Evolutionary conservation across 257 asterid genomes (phyloP).

Genomic region (Solanum chmielewskii): DNA sequence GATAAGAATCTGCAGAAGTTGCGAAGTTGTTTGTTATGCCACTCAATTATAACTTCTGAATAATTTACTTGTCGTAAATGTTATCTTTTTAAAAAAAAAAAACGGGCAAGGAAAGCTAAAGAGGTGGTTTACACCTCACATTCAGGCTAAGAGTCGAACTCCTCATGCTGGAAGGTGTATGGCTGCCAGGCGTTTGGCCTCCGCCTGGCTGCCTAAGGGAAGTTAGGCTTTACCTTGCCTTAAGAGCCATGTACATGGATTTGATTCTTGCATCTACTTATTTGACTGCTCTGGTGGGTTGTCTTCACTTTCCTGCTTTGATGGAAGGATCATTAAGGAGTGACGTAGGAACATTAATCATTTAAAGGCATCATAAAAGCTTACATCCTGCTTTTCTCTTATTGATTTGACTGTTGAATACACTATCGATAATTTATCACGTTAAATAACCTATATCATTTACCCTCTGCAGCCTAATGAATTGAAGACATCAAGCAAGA

Average conservation of each 20-base stretch:
- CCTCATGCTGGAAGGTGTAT: not conserved
- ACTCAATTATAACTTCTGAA: not conserved
- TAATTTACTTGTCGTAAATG: not conserved
- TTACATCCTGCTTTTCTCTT: not conserved
- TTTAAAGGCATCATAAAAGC: not conserved
- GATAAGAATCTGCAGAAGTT: not conserved
- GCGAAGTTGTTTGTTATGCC: not conserved
- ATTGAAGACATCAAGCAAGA: conserved; percentile 21
- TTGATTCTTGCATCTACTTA: not conserved
- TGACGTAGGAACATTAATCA: not conserved
- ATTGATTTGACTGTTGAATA: not conserved
- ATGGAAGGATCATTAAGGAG: not conserved
- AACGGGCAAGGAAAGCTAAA: not conserved
- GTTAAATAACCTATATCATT: not conserved
- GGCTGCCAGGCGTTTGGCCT: not conserved
- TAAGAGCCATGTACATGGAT: not conserved
- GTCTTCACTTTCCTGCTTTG: not conserved
- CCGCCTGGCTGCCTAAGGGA: not conserved
- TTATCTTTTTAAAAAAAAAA: not conserved
- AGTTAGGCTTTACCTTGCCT: not conserved
- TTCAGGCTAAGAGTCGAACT: not conserved
- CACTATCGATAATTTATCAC: not conserved
- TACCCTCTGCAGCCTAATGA: conserved; percentile 27
- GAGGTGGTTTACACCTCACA: not conserved
- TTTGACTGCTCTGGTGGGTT: not conserved